Conservation (phyloP, 2,329 filamentous ascomycete genomes). For the Trichophyton benhamiae region DNA sequence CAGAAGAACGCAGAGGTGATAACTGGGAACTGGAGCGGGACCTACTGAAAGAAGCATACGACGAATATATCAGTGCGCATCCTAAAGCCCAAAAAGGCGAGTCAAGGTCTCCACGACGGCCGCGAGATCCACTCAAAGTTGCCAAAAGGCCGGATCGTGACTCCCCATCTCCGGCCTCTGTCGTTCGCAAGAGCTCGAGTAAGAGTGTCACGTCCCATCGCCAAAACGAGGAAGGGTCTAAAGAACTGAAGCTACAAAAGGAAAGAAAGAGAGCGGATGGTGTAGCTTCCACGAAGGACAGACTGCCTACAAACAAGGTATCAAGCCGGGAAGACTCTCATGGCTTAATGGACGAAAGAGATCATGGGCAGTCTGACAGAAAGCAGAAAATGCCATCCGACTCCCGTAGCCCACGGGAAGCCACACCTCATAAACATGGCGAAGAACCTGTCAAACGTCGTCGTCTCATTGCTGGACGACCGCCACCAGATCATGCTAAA, state of each 20-base stretch:
- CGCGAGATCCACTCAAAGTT: constrained; percentile 30
- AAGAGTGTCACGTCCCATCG: constrained; percentile 22
- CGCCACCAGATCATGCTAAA: constrained; percentile 24
- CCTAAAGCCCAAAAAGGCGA: constrained; percentile 24
- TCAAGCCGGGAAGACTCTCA: constrained; percentile 22
- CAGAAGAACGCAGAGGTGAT: constrained; percentile 67
- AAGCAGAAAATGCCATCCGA: constrained; percentile 20
- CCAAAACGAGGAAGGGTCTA: constrained; percentile 18
- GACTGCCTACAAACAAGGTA: constrained; percentile 14
- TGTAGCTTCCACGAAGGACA: constrained; percentile 18
- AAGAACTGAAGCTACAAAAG: constrained; percentile 5
- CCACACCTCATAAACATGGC: constrained; percentile 16
- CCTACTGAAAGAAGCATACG: constrained; percentile 55
- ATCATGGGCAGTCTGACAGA: neutral
- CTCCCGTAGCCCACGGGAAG: constrained; percentile 22
- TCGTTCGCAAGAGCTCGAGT: constrained; percentile 20
- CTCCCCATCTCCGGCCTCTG: constrained; percentile 30
- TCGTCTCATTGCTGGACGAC: constrained; percentile 31
- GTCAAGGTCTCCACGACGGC: constrained; percentile 27
- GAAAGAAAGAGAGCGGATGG: constrained; percentile 20
- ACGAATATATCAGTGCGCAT: constrained; percentile 23
- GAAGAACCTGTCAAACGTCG: constrained; percentile 30
- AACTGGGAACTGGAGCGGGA: constrained; percentile 83
- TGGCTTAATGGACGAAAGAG: constrained; percentile 10
- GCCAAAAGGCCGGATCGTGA: constrained; percentile 22